Evolutionary conservation across 176 grass and related monocot species (phyloP), one percentile per base, ranked within the genome.

Genomic region (Carex kokanica): DNA sequence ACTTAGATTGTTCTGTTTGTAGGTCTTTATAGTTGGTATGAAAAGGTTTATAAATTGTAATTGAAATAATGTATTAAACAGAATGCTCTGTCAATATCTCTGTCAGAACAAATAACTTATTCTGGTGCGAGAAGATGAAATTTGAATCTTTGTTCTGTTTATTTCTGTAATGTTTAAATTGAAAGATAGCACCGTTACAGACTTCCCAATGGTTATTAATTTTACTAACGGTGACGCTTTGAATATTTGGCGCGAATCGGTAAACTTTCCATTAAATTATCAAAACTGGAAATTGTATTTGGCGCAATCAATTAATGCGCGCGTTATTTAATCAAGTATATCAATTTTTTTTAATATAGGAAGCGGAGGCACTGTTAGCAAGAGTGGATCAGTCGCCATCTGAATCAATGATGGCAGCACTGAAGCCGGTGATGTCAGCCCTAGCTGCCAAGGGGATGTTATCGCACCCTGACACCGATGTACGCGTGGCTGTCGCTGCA

Each of bases 331-430:
- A 60, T 6, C 13, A 77, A 15, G n/a, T 77, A 31, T 77, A 14
- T 54, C 49, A 6, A 60, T 23, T n/a, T 83, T 21, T 24, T 34
- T 83, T 74, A 85, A 23, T 67, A 64, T 77, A 97, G 95, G 88
- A 93, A 75, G 62, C 84, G 0, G 90, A 98, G 31, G 63, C 17
- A 21, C 83, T 91, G 81, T 66, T 98, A 56, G 43, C 83, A 29
- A 94, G 87, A 78, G 89, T 98, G 21, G 87, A 89, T 16, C 95
- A 98, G 87, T 84, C 84, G 2, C 92, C 88, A 4, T 74, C 79
- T 0, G 31, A 74, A 7, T 69, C 81, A 41, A 94, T 86, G 90
- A 51, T 21, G 41, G 63, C 66, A 14, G 80, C 86, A 14, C 74
- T 98, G 83, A 64, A 56, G 4, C 92, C 95, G 17, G 83, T 86